Conservation (phyloP, 805 yeast genomes). For the Ascoidea rubescens region DNA sequence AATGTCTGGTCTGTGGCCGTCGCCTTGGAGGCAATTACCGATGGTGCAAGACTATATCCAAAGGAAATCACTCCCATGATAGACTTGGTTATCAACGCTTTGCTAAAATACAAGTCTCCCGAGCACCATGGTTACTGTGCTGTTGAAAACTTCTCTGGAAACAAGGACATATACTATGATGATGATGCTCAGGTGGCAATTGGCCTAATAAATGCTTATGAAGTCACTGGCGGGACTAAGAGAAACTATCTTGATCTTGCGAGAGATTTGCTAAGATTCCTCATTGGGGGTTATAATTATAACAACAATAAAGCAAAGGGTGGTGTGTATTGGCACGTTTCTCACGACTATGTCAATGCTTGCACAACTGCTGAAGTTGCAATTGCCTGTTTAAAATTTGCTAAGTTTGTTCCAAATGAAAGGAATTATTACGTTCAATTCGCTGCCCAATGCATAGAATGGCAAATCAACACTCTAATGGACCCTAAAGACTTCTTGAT, state of each 20-base stretch:
- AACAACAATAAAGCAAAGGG: slow-evolving; percentile 24
- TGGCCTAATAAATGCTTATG: slow-evolving; percentile 51
- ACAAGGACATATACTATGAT: slow-evolving; percentile 54
- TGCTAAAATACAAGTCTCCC: too few relatives aligned
- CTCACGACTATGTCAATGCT: slow-evolving; percentile 44
- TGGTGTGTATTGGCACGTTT: slow-evolving; percentile 57
- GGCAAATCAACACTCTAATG: slow-evolving; percentile 37
- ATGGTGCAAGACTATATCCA: too few relatives aligned
- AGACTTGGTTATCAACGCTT: too few relatives aligned
- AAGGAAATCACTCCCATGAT: too few relatives aligned
- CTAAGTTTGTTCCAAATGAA: slow-evolving; percentile 37
- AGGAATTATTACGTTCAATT: slow-evolving; percentile 31
- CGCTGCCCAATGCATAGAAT: slow-evolving; percentile 45
- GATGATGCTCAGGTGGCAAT: slow-evolving; percentile 67
- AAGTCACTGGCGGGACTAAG: slow-evolving; percentile 37
- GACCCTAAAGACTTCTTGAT: slow-evolving; percentile 43
- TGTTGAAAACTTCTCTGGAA: slow-evolving; percentile 36
- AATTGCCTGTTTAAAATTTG: slow-evolving; percentile 41
- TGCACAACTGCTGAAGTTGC: slow-evolving; percentile 61
- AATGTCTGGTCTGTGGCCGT: too few relatives aligned
- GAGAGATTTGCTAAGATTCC: slow-evolving; percentile 40
- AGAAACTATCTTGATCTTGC: slow-evolving; percentile 38
- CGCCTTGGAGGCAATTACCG: too few relatives aligned
- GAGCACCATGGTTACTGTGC: slow-evolving; percentile 39
- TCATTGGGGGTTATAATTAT: slow-evolving; percentile 52